A percentile compares a stretch with the other conserved stretches of the same genome.
phyloP scores from a whole-genome alignment of 2,329 filamentous ascomycete genomes.

The Metarhizium album region DNA sequence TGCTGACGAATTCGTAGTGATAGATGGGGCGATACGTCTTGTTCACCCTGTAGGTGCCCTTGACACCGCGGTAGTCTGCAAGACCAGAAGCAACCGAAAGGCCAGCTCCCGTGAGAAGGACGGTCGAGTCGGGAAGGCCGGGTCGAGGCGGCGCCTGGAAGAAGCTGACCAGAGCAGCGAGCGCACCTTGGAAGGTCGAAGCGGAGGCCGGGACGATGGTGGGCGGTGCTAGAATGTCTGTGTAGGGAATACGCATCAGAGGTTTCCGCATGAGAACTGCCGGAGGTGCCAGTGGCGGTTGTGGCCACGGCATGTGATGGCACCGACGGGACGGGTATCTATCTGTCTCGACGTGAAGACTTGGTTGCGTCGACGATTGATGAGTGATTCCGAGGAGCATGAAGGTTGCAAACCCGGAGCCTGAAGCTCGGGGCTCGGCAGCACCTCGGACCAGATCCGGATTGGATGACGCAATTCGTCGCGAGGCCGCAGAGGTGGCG shows the following conservation, averaged over 20 bases:
- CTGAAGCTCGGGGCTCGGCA: too few relatives aligned
- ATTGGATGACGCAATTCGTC: too few relatives aligned
- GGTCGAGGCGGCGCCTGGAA: slow-evolving; percentile 49
- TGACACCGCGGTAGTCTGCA: slow-evolving; percentile 80
- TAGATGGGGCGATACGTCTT: slow-evolving; percentile 86
- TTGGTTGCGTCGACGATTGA: too few relatives aligned
- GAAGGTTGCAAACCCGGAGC: background rate
- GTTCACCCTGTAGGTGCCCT: slow-evolving; percentile 89
- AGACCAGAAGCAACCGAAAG: slow-evolving; percentile 89
- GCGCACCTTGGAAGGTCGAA: slow-evolving; percentile 57
- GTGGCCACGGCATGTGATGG: background rate
- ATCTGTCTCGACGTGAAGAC: background rate
- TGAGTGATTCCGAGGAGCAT: too few relatives aligned
- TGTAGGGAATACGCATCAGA: slow-evolving; percentile 84
- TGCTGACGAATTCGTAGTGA: slow-evolving; percentile 75
- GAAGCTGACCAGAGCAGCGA: slow-evolving; percentile 69
- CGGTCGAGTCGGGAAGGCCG: slow-evolving; percentile 35
- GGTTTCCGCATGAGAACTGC: slow-evolving; percentile 48
- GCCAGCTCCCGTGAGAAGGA: slow-evolving; percentile 66
- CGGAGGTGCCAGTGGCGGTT: background rate
- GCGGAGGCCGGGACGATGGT: slow-evolving; percentile 65
- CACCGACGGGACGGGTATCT: background rate
- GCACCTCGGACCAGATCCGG: too few relatives aligned
- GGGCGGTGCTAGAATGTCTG: slow-evolving; percentile 66
- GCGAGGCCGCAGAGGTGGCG: too few relatives aligned